Conservation (phyloP, 352 stramenopile genomes). For the Pythium volutum region DNA sequence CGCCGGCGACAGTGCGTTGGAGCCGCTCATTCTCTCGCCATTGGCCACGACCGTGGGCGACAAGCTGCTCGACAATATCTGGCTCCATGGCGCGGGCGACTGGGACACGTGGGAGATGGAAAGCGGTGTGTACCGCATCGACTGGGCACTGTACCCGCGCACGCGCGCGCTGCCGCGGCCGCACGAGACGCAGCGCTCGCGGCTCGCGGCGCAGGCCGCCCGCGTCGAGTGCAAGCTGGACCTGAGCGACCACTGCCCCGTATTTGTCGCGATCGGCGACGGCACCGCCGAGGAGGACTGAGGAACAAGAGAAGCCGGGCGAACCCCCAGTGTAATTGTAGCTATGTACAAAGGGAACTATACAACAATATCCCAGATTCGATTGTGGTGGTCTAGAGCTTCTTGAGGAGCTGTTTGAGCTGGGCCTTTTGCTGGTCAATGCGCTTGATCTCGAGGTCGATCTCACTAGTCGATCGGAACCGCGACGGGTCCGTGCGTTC, state of each 20-base stretch:
- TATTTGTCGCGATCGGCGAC: slow-evolving; percentile 43
- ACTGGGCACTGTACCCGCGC: slow-evolving; percentile 55
- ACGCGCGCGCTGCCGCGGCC: slow-evolving; percentile 24
- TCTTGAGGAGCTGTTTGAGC: slow-evolving; percentile 27
- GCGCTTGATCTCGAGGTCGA: slow-evolving; percentile 28
- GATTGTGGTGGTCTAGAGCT: slow-evolving; percentile 5
- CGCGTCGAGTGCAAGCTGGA: slow-evolving; percentile 46
- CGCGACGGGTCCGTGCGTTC: slow-evolving; percentile 14
- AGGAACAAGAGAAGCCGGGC: neutral
- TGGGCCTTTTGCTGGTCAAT: slow-evolving; percentile 30
- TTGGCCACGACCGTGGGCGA: slow-evolving; percentile 51
- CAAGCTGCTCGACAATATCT: slow-evolving; percentile 73
- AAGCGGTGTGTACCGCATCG: slow-evolving; percentile 57
- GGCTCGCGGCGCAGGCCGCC: slow-evolving; percentile 24
- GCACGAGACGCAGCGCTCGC: slow-evolving; percentile 12
- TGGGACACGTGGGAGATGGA: slow-evolving; percentile 12
- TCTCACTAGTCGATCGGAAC: slow-evolving; percentile 22
- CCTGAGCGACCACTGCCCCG: slow-evolving; percentile 64
- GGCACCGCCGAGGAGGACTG: neutral
- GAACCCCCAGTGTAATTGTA: neutral
- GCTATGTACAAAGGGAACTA: neutral
- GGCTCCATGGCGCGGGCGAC: slow-evolving; percentile 28
- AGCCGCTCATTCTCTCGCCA: slow-evolving; percentile 47
- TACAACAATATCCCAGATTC: neutral
- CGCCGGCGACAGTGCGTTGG: slow-evolving; percentile 7